Percentiles rank a stretch among this genome's conserved stretches.
Evolutionary conservation across 164 flowering plant genomes (phyloP).

Genomic region (Annona squamosa): DNA sequence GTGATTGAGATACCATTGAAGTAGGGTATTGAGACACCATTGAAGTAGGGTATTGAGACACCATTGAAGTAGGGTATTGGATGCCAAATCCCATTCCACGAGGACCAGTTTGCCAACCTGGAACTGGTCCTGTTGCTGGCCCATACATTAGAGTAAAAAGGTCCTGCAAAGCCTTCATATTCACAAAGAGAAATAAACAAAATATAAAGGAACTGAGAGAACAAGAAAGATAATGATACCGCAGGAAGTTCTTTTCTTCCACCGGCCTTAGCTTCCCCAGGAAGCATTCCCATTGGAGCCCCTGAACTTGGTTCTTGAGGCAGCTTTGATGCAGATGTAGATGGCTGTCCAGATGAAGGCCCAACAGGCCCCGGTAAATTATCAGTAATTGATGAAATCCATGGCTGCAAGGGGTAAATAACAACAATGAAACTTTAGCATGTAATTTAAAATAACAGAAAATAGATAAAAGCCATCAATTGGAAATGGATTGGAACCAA

Average conservation of each 20-base stretch:
- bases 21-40: constrained; percentile 27
- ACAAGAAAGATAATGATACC: constrained; percentile 28
- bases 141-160: constrained; percentile 52
- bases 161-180: constrained; percentile 43
- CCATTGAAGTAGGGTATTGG: constrained; percentile 58
- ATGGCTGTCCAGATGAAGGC: constrained; percentile 21
- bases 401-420: constrained; percentile 28
- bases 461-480: not conserved
- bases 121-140: constrained; percentile 26
- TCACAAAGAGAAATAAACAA: not conserved
- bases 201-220: not conserved
- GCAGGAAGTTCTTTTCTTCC: constrained; percentile 72
- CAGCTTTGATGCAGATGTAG: constrained; percentile 26
- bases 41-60: constrained; percentile 37
- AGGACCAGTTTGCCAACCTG: constrained; percentile 62
- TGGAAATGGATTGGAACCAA: too few species aligned
- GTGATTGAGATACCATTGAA: too few species aligned
- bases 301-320: constrained; percentile 22
- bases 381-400: constrained; percentile 32
- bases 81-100: constrained; percentile 41
- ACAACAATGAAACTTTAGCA: not conserved
- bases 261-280: constrained; percentile 33
- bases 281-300: constrained; percentile 24
- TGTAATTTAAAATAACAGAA: not conserved
- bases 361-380: constrained; percentile 32